These are phyloP conservation scores for Elaeis oleifera DNA, from an alignment of 202 grass and related monocot genomes.

Conservation along the genomic window DNA sequence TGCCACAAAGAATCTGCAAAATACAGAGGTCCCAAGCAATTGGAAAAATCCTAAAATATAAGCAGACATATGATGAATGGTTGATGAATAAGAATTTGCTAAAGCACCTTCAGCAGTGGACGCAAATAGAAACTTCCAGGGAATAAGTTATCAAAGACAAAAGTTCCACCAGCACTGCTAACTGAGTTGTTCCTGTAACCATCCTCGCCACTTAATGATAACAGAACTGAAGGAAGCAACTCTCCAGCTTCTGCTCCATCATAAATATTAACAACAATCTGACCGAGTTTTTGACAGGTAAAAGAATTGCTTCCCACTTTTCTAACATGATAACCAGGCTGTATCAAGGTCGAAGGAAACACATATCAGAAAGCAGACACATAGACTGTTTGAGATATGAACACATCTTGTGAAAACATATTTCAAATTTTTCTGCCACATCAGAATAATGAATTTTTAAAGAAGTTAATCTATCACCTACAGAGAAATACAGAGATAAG, in stretches of 20 bases:
- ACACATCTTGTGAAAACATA: too few species aligned
- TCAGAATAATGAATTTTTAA: too few species aligned
- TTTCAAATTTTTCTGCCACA: too few species aligned
- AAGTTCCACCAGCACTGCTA: conserved; percentile 64
- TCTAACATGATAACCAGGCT: conserved; percentile 80
- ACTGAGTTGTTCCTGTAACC: conserved; percentile 95
- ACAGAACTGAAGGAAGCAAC: conserved; percentile 63
- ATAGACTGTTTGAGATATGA: too few species aligned
- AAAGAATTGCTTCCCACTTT: conserved; percentile 60
- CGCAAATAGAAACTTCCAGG: conserved; percentile 93
- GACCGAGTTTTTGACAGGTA: conserved; percentile 78
- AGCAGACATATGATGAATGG: too few species aligned
- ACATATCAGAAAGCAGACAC: conserved; percentile 3
- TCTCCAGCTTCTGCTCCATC: conserved; percentile 48
- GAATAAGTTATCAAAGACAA: conserved; percentile 79
- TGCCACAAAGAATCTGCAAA: too few species aligned
- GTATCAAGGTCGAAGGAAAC: conserved; percentile 16
- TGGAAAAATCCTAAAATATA: too few species aligned
- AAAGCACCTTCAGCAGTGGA: conserved; percentile 73
- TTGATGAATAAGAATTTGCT: not conserved
- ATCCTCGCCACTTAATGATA: conserved; percentile 93
- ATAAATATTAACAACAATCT: conserved; percentile 54
- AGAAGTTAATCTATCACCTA: too few species aligned
- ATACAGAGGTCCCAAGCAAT: too few species aligned
- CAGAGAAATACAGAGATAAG: too few species aligned